These are phyloP conservation scores for Amauroascus verrucosus DNA, from an alignment of 2,329 filamentous ascomycete genomes.

Conservation along the genomic window DNA sequence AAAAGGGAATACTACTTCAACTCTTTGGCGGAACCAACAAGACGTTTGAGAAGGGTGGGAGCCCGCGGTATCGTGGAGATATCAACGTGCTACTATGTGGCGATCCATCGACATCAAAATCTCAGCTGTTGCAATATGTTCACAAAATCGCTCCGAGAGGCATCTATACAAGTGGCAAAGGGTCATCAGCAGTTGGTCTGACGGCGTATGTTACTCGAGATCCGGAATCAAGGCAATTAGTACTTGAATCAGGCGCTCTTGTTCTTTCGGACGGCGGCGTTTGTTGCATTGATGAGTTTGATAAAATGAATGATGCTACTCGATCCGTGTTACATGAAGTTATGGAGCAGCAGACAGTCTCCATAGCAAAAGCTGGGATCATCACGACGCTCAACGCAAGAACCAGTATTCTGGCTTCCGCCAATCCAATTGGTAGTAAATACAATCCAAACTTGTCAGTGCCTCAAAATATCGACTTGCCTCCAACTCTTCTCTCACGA, in stretches of 20 bases:
- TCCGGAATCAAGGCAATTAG: slow-evolving; percentile 61
- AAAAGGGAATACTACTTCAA: slow-evolving; percentile 94
- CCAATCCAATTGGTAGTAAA: slow-evolving; percentile 94
- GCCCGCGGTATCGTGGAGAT: slow-evolving; percentile 89
- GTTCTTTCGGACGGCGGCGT: slow-evolving; percentile 65
- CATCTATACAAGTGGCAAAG: slow-evolving; percentile 67
- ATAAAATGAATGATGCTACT: slow-evolving; percentile 69
- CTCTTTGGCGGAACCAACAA: slow-evolving; percentile 98
- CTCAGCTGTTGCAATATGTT: slow-evolving; percentile 84
- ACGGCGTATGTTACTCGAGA: slow-evolving; percentile 69
- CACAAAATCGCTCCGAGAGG: slow-evolving; percentile 94
- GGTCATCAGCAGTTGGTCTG: slow-evolving; percentile 64
- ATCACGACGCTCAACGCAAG: slow-evolving; percentile 86
- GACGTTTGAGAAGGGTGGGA: slow-evolving; percentile 90
- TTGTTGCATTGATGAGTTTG: slow-evolving; percentile 70
- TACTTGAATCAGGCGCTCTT: slow-evolving; percentile 63
- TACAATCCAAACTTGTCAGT: slow-evolving; percentile 95
- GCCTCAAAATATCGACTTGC: slow-evolving; percentile 94
- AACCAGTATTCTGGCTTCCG: slow-evolving; percentile 90
- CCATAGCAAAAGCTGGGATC: slow-evolving; percentile 67
- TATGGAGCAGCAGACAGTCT: slow-evolving; percentile 72
- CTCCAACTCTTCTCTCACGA: slow-evolving; percentile 84
- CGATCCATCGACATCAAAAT: slow-evolving; percentile 94
- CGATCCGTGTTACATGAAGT: slow-evolving; percentile 68
- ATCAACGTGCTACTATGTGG: slow-evolving; percentile 96